Percentiles rank a stretch among this genome's conserved stretches.
phyloP scores from a whole-genome alignment of 2,329 filamentous ascomycete species.

The Talaromyces sp. region DNA sequence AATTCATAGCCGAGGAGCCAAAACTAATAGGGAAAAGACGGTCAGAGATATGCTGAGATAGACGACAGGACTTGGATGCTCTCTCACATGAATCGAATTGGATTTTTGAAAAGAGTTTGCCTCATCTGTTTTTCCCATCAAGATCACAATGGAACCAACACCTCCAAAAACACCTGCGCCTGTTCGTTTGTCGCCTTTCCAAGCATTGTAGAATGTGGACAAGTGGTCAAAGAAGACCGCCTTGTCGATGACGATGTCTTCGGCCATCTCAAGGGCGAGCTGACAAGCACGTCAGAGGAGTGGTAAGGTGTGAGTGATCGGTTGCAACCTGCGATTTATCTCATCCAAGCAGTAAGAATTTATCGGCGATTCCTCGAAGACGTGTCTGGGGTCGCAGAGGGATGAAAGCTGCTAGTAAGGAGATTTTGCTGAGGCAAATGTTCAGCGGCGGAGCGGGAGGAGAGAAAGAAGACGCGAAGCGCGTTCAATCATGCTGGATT shows the following conservation, averaged over 20 bases:
- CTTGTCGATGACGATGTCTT: conserved; percentile 93
- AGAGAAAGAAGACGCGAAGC: conserved; percentile 7
- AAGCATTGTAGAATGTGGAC: conserved; percentile 77
- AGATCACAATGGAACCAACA: conserved; percentile 76
- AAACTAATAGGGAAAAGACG: conserved; percentile 55
- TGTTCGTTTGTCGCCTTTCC: conserved; percentile 92
- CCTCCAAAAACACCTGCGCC: conserved; percentile 81
- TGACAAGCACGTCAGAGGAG: neutral
- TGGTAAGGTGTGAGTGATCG: neutral
- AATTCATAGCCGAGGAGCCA: conserved; percentile 99
- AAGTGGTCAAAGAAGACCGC: conserved; percentile 91
- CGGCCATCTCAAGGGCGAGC: conserved; percentile 47
- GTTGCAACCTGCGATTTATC: neutral
- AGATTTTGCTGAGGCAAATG: neutral
- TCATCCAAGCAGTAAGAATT: neutral
- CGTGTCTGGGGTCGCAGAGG: neutral
- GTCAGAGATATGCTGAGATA: conserved; percentile 7
- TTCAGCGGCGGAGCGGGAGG: neutral
- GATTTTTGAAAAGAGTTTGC: conserved; percentile 86
- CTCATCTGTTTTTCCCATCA: conserved; percentile 95
- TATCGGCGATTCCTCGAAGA: neutral
- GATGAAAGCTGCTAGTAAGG: neutral
- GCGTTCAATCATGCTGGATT: conserved; percentile 11
- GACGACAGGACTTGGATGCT: conserved; percentile 4
- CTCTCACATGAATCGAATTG: conserved; percentile 82